Percentiles rank a stretch among this genome's conserved stretches.
Evolutionary conservation across 2,329 filamentous ascomycete species (phyloP).

Genomic region (Pseudogymnoascus sp.): DNA sequence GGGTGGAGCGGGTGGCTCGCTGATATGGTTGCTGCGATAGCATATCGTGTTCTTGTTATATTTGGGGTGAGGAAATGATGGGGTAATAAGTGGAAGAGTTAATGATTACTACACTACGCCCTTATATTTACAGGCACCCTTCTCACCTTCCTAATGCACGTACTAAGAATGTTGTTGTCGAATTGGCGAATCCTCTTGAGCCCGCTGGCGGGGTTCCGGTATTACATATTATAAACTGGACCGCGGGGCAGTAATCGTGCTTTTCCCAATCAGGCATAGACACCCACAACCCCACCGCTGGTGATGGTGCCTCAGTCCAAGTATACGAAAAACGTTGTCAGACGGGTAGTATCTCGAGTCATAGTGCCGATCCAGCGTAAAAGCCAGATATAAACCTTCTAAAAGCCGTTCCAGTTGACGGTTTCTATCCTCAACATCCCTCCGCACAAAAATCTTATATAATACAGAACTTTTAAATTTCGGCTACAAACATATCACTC

Average conservation of each 20-base stretch:
- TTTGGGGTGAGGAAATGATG: not conserved
- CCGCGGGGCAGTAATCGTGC: not conserved
- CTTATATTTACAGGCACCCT: not conserved
- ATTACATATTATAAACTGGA: not conserved
- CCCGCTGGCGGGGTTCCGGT: not conserved
- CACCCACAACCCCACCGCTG: not conserved
- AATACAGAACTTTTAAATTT: not conserved
- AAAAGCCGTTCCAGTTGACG: not conserved
- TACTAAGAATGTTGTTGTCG: not conserved
- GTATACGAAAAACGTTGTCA: not conserved
- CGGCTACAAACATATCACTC: not conserved
- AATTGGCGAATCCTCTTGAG: not conserved
- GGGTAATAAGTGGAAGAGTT: not conserved
- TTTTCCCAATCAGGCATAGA: not conserved
- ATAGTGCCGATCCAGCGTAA: not conserved
- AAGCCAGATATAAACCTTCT: not conserved
- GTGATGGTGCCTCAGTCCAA: not conserved
- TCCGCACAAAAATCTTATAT: not conserved
- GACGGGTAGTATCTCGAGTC: not conserved
- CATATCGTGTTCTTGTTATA: slow-evolving; percentile 17
- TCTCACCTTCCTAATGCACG: not conserved
- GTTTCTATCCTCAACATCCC: not conserved
- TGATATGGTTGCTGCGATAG: slow-evolving; percentile 20
- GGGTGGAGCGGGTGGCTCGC: slow-evolving; percentile 44
- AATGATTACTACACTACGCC: not conserved